Base-by-base conservation (phyloP, 306 rosid genomes). In the Cicer cuneatum region DNA sequence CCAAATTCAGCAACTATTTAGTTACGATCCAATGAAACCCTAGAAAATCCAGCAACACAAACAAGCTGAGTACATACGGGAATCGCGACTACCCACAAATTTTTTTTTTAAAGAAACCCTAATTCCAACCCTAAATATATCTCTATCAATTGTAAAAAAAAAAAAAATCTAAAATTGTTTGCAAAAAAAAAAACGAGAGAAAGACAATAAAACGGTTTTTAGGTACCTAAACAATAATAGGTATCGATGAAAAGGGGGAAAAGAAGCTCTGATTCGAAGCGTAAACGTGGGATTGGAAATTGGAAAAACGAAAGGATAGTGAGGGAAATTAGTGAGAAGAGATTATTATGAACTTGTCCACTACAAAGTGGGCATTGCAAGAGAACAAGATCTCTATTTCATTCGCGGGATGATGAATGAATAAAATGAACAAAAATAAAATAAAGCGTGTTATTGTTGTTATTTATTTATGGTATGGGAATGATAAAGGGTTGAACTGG, bases 11-110 rank as follows among this genome's bases (percentile, higher is more conserved):
- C 49, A 57, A 75, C 57, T 42, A 10, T n/a, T 33, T 24, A 66
- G 80, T 75, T 24, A 41, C 47, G 67, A 66, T 66, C 80, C 73
- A 75, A 75, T 66, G 59, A 63, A 75, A 75, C 80, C 80, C 80
- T 75, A 75, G 66, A 66, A 53, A 65, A 75, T 53, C 56, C 80
- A 75, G 58, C 42, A 75, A 75, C 39, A 52, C 46, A 68, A 67
- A 69, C 35, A 52, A 53, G 80, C 45, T 65, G 52, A 65, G 66
- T 65, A 75, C 65, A 40, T 38, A 19, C 7, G 33, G 12, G 62
- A 62, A 62, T 62, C 8, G 39, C 21, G 68, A 52, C 61, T 7
- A 45, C 60, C 70, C 51, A 47, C 11, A 15, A 40, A n/a, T n/a
- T n/a, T n/a, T n/a, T n/a, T n/a, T n/a, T n/a, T n/a, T n/a, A n/a